Percentiles rank a stretch among this genome's conserved stretches.
Conservation (phyloP, 805 yeast genomes). For the Grigorovia jiainica region DNA sequence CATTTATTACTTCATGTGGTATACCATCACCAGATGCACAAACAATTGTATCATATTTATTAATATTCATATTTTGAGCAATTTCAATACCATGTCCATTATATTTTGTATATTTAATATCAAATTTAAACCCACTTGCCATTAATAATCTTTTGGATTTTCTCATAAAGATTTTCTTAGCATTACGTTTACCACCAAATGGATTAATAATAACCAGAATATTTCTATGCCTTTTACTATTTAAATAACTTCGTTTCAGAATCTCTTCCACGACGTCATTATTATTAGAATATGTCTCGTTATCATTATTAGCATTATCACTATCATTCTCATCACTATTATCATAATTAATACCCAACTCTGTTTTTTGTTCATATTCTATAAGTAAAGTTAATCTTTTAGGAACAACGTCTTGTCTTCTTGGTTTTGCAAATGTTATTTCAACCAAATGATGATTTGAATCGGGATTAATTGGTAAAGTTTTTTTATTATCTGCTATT, state of each 20-base stretch:
- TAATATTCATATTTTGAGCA: constrained; percentile 44
- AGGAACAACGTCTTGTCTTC: constrained; percentile 30
- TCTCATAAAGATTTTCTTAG: constrained; percentile 44
- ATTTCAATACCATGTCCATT: constrained; percentile 69
- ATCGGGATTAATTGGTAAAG: not conserved
- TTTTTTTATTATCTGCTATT: constrained; percentile 2
- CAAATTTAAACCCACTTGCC: constrained; percentile 55
- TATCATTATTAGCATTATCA: not conserved
- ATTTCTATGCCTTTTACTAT: constrained; percentile 34
- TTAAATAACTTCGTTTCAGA: constrained; percentile 31
- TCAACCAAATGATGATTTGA: constrained; percentile 18
- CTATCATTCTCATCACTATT: not conserved
- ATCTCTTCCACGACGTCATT: constrained; percentile 27
- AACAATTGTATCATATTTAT: constrained; percentile 63
- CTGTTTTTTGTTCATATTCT: constrained; percentile 7
- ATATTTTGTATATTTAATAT: constrained; percentile 54
- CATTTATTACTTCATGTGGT: constrained; percentile 91
- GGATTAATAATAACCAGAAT: constrained; percentile 76
- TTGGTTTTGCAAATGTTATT: constrained; percentile 30
- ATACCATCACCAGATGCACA: constrained; percentile 97
- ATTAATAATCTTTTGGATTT: constrained; percentile 60
- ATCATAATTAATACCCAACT: no score
- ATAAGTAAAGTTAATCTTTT: constrained; percentile 25
- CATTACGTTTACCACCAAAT: constrained; percentile 80
- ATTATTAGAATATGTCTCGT: not conserved